Base-by-base conservation (phyloP, 148 eudicot genomes). In the Vaccinium myrtillus region DNA sequence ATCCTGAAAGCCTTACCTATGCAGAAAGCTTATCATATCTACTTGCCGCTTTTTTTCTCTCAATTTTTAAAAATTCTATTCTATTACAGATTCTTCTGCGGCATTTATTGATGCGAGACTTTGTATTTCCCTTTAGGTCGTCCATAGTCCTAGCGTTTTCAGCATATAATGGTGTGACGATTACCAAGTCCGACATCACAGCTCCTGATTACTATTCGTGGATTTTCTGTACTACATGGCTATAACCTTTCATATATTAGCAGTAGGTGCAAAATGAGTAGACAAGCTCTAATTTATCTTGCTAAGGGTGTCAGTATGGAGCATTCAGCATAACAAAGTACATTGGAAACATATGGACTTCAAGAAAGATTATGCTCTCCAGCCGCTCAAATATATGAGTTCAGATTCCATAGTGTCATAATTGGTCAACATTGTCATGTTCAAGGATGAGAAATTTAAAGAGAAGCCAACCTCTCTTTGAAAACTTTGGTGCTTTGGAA, bases 391-490 rank as follows among this genome's bases (percentile, higher is more conserved):
- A 51, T 51, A n/a, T 32, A 30, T 75, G 70, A 56, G n/a, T 27
- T 82, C 27, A 21, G 19, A 69, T 48, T 6, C 75, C 30, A 30
- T 70, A 43, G 30, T n/a, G 15, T 50, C 50, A 53, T 15, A 71
- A 32, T 27, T 69, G 30, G 21, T 71, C 21, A 21, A 51, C 8
- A 55, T 8, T 50, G 5, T 46, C 43, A 61, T 32, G 77, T 30
- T 74, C 0, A 18, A 19, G 18, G 1, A 77, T 46, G 73, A 77
- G 85, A 63, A 84, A 8, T 56, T n/a, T 43, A 30, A 81, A 65
- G 77, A 75, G 75, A 56, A 54, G 23, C 46, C 84, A 82, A 56
- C 92, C 95, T 92, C 89, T 78, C 86, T 10, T 88, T 86, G 55
- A 84, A 43, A 59, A 87, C 70, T 55, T 71, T 49, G 58, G 80